Evolutionary conservation across 1,284 basidiomycete genomes (phyloP).

Genomic region (Sporisorium iseilematis-ciliati): DNA sequence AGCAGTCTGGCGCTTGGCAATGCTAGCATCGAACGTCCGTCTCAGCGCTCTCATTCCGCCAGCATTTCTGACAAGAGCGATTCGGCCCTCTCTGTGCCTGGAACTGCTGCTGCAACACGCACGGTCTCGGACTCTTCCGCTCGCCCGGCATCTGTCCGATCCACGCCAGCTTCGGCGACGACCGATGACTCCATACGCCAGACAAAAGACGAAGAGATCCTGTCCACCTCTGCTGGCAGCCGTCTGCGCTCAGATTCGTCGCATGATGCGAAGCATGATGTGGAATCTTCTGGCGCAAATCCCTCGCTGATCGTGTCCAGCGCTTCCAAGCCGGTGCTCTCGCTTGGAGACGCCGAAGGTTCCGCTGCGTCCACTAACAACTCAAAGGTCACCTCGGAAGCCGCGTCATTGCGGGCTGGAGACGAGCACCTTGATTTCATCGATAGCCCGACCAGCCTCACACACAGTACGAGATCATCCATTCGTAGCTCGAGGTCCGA

Average conservation of each 20-base stretch:
- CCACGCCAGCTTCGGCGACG: neutral
- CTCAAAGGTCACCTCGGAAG: slow-evolving; percentile 3
- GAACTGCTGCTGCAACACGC: slow-evolving; percentile 13
- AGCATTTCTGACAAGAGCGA: slow-evolving; percentile 27
- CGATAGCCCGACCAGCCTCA: slow-evolving; percentile 40
- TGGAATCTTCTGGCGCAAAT: neutral
- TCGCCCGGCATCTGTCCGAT: neutral
- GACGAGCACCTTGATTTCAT: slow-evolving; percentile 31
- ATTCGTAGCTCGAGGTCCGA: slow-evolving; percentile 32
- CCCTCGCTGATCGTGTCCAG: slow-evolving; percentile 41
- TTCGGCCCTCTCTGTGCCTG: slow-evolving; percentile 8
- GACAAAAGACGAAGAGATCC: neutral
- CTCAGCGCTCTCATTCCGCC: slow-evolving; percentile 30
- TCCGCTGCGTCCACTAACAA: neutral
- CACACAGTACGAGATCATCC: slow-evolving; percentile 31
- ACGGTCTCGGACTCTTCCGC: slow-evolving; percentile 25
- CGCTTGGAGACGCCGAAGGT: neutral
- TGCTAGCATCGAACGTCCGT: slow-evolving; percentile 54
- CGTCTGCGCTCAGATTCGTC: slow-evolving; percentile 5
- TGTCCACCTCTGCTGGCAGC: neutral
- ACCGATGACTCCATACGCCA: neutral
- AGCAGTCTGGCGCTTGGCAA: slow-evolving; percentile 62
- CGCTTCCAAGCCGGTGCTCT: slow-evolving; percentile 32
- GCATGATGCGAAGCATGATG: slow-evolving; percentile 4
- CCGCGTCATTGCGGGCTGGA: slow-evolving; percentile 2